phyloP scores from a whole-genome alignment of 2,329 filamentous ascomycete genomes.

The Pseudofabraea citricarpa region DNA sequence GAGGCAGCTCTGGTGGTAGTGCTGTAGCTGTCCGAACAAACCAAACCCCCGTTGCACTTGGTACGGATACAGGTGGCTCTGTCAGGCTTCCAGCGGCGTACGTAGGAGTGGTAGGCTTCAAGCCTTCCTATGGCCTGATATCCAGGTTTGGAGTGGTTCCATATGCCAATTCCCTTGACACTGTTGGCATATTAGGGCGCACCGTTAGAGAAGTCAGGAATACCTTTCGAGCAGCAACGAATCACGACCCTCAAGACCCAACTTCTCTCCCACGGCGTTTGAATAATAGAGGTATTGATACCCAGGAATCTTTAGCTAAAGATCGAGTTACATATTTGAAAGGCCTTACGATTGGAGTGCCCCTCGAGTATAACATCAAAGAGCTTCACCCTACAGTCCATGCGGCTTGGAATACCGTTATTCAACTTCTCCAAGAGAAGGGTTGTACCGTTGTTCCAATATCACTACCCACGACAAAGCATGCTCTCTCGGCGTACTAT shows the following conservation, averaged over 20 bases:
- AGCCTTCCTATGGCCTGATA: constrained; percentile 66
- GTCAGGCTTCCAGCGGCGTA: constrained; percentile 69
- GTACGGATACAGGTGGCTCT: constrained; percentile 81
- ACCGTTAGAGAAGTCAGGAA: constrained; percentile 31
- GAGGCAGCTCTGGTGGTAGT: constrained; percentile 91
- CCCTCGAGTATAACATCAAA: constrained; percentile 79
- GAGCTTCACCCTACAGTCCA: constrained; percentile 71
- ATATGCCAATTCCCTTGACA: constrained; percentile 72
- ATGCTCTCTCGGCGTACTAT: constrained; percentile 90
- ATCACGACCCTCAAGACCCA: constrained; percentile 32
- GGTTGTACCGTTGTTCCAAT: constrained; percentile 72
- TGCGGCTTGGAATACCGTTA: constrained; percentile 60
- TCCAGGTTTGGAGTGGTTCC: constrained; percentile 67
- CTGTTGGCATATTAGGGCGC: constrained; percentile 58
- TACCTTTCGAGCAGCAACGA: constrained; percentile 17
- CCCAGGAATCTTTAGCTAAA: not conserved
- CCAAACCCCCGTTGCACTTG: constrained; percentile 61
- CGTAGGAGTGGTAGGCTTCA: constrained; percentile 63
- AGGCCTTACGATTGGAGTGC: constrained; percentile 46
- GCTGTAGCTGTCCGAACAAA: constrained; percentile 73
- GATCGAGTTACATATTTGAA: constrained; percentile 2
- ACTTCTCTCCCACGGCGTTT: constrained; percentile 46
- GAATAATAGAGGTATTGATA: constrained; percentile 31
- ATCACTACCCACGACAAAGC: constrained; percentile 75
- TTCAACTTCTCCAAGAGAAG: constrained; percentile 52